phyloP scores from a whole-genome alignment of 2,329 filamentous ascomycete genomes.

The Xylariaceae sp. region DNA sequence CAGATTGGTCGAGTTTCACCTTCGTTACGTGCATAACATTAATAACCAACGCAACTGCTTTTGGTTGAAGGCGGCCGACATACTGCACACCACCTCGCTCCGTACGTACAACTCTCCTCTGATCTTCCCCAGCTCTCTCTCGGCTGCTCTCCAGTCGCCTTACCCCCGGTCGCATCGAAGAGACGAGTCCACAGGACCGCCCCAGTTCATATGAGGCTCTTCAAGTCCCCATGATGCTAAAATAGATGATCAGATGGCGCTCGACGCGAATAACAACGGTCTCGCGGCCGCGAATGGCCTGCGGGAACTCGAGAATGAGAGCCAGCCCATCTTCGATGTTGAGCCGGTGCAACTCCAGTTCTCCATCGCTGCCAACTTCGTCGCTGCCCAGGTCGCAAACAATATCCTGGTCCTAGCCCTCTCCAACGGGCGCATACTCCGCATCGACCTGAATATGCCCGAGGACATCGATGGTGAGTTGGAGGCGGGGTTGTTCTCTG shows the following conservation, averaged over 20 bases:
- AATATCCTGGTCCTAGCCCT: slow-evolving; percentile 92
- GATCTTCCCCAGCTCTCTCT: not conserved
- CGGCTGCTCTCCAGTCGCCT: not conserved
- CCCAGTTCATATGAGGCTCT: slow-evolving; percentile 14
- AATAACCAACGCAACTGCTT: not conserved
- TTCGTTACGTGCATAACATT: not conserved
- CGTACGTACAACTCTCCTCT: not conserved
- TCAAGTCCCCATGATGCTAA: slow-evolving; percentile 22
- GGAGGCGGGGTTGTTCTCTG: slow-evolving; percentile 27
- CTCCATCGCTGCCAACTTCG: slow-evolving; percentile 89
- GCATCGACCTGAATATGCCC: slow-evolving; percentile 89
- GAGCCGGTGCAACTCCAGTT: slow-evolving; percentile 91
- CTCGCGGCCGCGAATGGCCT: slow-evolving; percentile 63
- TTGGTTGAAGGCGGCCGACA: not conserved
- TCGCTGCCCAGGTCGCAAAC: slow-evolving; percentile 93
- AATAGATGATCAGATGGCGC: slow-evolving; percentile 51
- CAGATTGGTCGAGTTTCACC: not conserved
- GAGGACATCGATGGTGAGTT: slow-evolving; percentile 76
- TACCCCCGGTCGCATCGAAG: not conserved
- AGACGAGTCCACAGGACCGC: slow-evolving; percentile 3
- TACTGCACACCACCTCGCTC: not conserved
- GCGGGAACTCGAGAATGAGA: slow-evolving; percentile 51
- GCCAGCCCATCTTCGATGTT: slow-evolving; percentile 88
- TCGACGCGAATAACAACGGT: slow-evolving; percentile 64
- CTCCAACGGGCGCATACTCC: slow-evolving; percentile 83